These are phyloP conservation scores for Trametes meyenii DNA, from an alignment of 768 basidiomycete genomes.

Conservation along the genomic window DNA sequence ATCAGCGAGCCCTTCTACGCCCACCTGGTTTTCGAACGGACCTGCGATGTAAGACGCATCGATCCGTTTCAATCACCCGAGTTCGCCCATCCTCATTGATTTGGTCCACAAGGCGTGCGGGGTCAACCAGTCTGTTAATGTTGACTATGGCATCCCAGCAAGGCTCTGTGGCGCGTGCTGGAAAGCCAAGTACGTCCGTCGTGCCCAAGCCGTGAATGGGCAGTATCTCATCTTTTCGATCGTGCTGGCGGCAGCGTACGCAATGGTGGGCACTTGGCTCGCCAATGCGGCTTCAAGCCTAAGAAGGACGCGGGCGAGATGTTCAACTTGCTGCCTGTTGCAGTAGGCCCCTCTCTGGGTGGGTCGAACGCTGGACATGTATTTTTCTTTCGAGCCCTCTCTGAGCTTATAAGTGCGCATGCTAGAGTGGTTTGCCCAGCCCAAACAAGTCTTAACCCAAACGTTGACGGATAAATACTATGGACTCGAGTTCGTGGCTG, in stretches of 20 bases:
- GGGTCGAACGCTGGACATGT: no score
- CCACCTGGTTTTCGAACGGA: constrained; percentile 11
- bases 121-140: not conserved
- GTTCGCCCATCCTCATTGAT: not conserved
- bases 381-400: no score
- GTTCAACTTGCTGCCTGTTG: not conserved
- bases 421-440: not conserved
- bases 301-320: not conserved
- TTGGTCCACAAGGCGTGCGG: constrained; percentile 8
- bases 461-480: not conserved
- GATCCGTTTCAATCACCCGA: not conserved
- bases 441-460: not conserved
- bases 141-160: not conserved
- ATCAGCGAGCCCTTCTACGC: constrained; percentile 19
- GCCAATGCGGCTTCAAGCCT: not conserved
- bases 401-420: no score
- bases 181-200: constrained; percentile 8
- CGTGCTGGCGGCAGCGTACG: not conserved
- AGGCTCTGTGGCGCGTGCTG: constrained; percentile 17
- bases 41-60: constrained; percentile 8
- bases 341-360: no score
- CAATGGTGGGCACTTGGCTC: not conserved
- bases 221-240: not conserved
- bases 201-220: no score
- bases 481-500: not conserved